phyloP scores from a whole-genome alignment of 805 yeast species.

The Maudiozyma saulgeensis region DNA sequence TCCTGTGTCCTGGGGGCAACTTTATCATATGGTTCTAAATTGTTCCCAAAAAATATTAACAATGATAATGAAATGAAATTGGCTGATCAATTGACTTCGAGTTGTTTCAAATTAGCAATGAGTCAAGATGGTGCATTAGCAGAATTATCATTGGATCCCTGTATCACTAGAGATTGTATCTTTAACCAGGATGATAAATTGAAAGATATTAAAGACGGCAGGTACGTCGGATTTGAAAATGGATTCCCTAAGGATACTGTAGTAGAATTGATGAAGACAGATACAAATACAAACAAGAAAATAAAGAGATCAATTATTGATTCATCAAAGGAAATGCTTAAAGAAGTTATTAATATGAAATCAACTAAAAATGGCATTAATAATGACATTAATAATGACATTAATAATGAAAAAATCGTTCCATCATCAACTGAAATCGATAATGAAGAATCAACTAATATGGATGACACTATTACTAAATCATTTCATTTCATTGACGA shows the following conservation, averaged over 20 bases:
- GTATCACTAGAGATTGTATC: conserved; percentile 5
- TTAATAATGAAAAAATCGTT: conserved; percentile 1
- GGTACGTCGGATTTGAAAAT: conserved; percentile 9
- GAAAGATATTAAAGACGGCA: conserved; percentile 14
- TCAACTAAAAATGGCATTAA: neutral
- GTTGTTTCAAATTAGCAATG: conserved; percentile 39
- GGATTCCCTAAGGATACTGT: conserved; percentile 2
- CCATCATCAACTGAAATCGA: neutral
- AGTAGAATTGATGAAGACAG: neutral
- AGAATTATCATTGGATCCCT: conserved; percentile 3
- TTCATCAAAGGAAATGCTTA: neutral
- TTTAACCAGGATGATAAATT: conserved; percentile 15
- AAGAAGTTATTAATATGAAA: neutral
- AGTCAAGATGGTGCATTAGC: conserved; percentile 25
- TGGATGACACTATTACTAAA: neutral
- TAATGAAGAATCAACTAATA: neutral
- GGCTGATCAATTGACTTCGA: conserved; percentile 38
- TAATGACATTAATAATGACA: neutral
- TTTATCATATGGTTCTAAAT: conserved; percentile 38
- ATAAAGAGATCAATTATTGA: neutral
- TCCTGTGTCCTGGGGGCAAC: conserved; percentile 48
- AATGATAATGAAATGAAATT: conserved; percentile 23
- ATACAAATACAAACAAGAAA: neutral
- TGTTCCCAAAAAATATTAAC: conserved; percentile 19
- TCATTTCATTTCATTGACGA: conserved; percentile 1